Percentiles rank a stretch among this genome's conserved stretches.
These are phyloP conservation scores for Suillus bovinus DNA, from an alignment of 768 basidiomycete species.

Conservation along the genomic window DNA sequence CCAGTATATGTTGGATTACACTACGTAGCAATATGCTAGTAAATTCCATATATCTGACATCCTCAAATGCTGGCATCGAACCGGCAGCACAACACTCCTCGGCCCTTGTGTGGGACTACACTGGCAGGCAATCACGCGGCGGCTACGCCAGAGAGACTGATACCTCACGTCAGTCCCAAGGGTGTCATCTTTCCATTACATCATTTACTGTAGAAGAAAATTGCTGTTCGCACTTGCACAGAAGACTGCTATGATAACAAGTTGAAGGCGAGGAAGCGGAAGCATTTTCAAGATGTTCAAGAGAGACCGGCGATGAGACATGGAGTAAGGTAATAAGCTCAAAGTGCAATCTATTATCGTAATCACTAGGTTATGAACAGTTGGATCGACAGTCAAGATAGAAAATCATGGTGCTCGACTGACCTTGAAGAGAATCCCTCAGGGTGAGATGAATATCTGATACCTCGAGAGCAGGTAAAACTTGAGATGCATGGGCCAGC, in stretches of 20 bases:
- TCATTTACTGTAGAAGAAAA: neutral
- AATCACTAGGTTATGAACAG: neutral
- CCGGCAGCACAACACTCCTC: neutral
- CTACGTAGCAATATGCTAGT: neutral
- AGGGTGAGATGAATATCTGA: neutral
- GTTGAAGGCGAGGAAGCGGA: neutral
- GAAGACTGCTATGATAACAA: neutral
- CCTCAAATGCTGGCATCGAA: too few relatives aligned
- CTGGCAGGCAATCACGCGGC: neutral
- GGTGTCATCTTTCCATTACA: neutral
- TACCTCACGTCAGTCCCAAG: neutral
- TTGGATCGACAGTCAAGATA: neutral
- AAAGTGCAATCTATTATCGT: neutral
- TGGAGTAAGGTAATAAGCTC: neutral
- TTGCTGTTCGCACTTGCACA: neutral
- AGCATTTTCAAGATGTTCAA: neutral
- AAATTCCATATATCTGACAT: neutral
- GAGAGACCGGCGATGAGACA: neutral
- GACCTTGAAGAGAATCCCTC: neutral
- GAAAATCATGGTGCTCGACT: neutral
- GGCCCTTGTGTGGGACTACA: neutral
- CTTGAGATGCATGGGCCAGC: neutral
- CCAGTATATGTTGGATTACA: too few relatives aligned
- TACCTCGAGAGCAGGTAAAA: neutral
- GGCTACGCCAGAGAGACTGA: neutral